phyloP scores from a whole-genome alignment of 345 rosid species.

The Aquilaria malaccensis region DNA sequence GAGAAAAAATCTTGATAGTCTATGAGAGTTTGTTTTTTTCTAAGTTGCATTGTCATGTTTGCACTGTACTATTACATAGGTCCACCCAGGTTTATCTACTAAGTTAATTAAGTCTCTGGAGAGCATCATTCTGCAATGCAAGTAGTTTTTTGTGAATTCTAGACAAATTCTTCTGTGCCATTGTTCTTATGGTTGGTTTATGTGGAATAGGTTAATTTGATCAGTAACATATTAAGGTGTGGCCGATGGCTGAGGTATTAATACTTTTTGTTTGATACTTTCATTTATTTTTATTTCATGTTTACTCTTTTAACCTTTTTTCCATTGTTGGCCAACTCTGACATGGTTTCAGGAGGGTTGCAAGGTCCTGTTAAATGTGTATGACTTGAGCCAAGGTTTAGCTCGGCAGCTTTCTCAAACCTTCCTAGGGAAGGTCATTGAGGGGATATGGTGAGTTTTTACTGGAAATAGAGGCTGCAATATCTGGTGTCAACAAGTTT shows the following conservation, averaged over 20 bases:
- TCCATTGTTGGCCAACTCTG: neutral
- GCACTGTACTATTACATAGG: too few relatives aligned
- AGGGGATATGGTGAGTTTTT: conserved; percentile 79
- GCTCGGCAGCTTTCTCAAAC: conserved; percentile 81
- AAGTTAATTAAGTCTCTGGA: too few relatives aligned
- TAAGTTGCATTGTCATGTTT: too few relatives aligned
- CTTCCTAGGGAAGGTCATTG: conserved; percentile 77
- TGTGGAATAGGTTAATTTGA: conserved; percentile 9
- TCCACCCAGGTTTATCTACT: too few relatives aligned
- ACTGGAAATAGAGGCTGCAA: neutral
- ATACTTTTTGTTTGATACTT: conserved; percentile 2
- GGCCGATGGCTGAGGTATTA: conserved; percentile 67
- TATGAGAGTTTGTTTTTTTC: too few relatives aligned
- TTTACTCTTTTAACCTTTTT: neutral
- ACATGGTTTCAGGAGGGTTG: conserved; percentile 58
- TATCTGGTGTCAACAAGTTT: neutral
- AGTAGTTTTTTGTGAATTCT: too few relatives aligned
- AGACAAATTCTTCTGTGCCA: too few relatives aligned
- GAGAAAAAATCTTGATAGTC: too few relatives aligned
- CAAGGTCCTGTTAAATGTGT: conserved; percentile 65
- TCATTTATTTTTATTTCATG: neutral
- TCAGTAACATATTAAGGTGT: conserved; percentile 6
- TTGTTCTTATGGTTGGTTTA: neutral
- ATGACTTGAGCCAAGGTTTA: conserved; percentile 91
- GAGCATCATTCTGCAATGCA: too few relatives aligned